A percentile compares a stretch with the other conserved stretches of the same genome.
These are phyloP conservation scores for Talaromyces ruber DNA, from an alignment of 495 filamentous ascomycete species.

Conservation along the genomic window DNA sequence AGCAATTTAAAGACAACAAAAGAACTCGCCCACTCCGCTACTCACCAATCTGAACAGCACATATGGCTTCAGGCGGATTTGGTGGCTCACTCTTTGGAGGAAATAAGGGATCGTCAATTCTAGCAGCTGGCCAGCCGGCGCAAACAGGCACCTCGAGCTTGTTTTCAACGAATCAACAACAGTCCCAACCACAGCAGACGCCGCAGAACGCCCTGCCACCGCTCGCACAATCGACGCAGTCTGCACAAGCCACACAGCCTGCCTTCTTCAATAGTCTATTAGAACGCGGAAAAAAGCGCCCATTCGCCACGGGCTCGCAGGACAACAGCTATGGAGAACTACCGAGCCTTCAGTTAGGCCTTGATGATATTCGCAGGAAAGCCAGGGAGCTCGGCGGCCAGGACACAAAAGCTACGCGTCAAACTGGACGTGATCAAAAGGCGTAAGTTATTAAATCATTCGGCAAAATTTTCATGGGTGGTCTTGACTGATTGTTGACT, in stretches of 20 bases:
- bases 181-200: conserved; percentile 15
- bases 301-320: conserved; percentile 25
- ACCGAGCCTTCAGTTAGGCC: conserved; percentile 64
- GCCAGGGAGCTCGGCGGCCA: conserved; percentile 66
- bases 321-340: conserved; percentile 38
- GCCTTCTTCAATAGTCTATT: conserved; percentile 86
- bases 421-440: conserved; percentile 47
- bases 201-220: conserved; percentile 18
- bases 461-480: not conserved
- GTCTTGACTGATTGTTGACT: not conserved
- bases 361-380: conserved; percentile 79
- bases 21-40: not conserved
- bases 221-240: conserved; percentile 11
- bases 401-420: conserved; percentile 33
- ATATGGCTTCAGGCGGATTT: not conserved
- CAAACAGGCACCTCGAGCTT: conserved; percentile 15
- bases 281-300: conserved; percentile 56
- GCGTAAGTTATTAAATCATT: conserved; percentile 37
- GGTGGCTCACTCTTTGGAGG: not conserved
- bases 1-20: not conserved
- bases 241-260: conserved; percentile 34
- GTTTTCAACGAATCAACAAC: conserved; percentile 22
- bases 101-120: not conserved
- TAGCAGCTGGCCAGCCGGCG: not conserved
- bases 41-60: not conserved